Evolutionary conservation across 441 rosid genomes (phyloP).

Genomic region (Jatropha podagrica): DNA sequence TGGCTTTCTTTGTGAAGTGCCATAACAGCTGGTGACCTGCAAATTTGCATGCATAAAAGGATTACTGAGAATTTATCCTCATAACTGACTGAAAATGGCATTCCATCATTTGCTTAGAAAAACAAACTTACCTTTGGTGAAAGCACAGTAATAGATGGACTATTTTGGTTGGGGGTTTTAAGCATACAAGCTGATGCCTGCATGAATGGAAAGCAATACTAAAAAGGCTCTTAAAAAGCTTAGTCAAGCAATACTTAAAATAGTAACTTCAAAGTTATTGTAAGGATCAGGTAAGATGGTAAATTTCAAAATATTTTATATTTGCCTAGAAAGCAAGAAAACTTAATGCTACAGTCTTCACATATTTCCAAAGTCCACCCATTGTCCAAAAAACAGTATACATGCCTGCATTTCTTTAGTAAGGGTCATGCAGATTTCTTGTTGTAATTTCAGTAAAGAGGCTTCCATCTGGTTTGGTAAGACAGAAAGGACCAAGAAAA

Average conservation of each 20-base stretch:
- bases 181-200: constrained; percentile 39
- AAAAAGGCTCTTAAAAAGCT: constrained; percentile 4
- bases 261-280: background rate
- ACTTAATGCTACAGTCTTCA: background rate
- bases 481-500: constrained; percentile 44
- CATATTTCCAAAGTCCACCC: background rate
- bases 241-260: background rate
- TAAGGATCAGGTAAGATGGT: background rate
- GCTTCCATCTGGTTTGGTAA: constrained; percentile 61
- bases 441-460: constrained; percentile 45
- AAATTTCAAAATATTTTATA: background rate
- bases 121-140: constrained; percentile 42
- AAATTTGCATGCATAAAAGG: constrained; percentile 20
- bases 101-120: constrained; percentile 3
- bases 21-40: constrained; percentile 36
- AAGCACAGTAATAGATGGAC: constrained; percentile 31
- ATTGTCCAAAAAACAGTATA: constrained; percentile 3
- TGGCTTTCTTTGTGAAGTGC: constrained; percentile 32
- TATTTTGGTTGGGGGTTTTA: constrained; percentile 31
- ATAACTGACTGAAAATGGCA: constrained; percentile 1
- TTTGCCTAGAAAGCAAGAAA: constrained; percentile 6
- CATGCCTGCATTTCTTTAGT: constrained; percentile 61
- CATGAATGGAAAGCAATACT: constrained; percentile 14
- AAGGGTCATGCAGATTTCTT: constrained; percentile 49
- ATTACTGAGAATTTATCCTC: constrained; percentile 8